These are phyloP conservation scores for Acanthamoeba royreba DNA, from an alignment of 208 protist species.

Conservation along the genomic window DNA sequence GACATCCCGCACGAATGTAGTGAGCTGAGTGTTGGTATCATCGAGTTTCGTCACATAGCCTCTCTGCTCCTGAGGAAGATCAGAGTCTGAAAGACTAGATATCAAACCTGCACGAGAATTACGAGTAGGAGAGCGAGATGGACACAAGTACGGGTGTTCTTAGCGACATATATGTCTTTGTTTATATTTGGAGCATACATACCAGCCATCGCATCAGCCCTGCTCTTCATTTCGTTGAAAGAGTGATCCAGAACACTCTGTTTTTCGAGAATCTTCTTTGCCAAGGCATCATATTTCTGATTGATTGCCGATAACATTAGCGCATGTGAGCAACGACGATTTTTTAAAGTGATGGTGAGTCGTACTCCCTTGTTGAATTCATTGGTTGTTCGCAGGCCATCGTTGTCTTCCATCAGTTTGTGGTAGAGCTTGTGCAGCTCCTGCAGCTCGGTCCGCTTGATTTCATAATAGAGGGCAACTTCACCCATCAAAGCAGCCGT, in stretches of 20 bases:
- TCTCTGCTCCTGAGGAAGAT: background rate
- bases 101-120: background rate
- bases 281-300: background rate
- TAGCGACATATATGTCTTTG: too few species aligned
- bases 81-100: background rate
- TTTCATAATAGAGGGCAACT: background rate
- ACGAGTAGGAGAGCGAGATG: too few species aligned
- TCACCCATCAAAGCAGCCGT: background rate
- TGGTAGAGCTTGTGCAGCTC: background rate
- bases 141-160: background rate
- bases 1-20: constrained; percentile 1
- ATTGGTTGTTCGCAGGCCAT: background rate
- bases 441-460: background rate
- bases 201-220: background rate
- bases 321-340: background rate
- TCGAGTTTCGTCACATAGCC: background rate
- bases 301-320: too few species aligned
- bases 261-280: background rate
- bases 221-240: background rate
- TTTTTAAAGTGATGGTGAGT: background rate
- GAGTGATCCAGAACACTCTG: background rate
- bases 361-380: background rate
- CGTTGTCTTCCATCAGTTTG: background rate
- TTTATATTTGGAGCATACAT: too few species aligned
- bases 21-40: background rate